Base-by-base conservation (phyloP, 2,329 filamentous ascomycete genomes). In the Cucurbitaria berberidis region DNA sequence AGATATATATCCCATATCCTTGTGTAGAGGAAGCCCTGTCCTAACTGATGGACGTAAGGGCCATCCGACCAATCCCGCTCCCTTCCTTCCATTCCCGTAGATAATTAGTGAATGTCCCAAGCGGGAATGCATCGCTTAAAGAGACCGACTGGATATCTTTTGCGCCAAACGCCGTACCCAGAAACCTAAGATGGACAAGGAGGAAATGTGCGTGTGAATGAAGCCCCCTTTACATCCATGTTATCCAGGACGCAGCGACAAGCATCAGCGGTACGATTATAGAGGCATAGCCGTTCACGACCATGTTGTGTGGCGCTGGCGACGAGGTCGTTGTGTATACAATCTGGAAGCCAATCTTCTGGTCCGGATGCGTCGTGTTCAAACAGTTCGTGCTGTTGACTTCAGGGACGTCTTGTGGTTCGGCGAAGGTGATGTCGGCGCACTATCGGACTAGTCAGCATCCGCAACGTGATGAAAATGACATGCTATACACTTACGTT, bases 371-470 rank as follows among this genome's bases (percentile, higher is more conserved):
- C 40, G 84, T 86, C 54, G 88, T 90, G 80, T 98, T 98, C 81
- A 89, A 92, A 82, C 93, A 98, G 77, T 96, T 97, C 13, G 85
- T 82, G 53, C 82, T 80, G 71, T 89, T 96, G 62, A 97, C 90
- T 62, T 88, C 80, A 50, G 80, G 80, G 44, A 96, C 86, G 70
- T 96, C 89, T 66, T 86, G 79, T 21, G 90, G 89, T 1, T 92
- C 89, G 42, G 88, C 90, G 66, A 98, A 96, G 41, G 89, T 93
- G 67, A 98, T 96, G 71, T 98, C 93, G 64, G 96, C 93, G 72
- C 95, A 98, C 91, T 96, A n/a, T 48, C 22, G 15, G 5, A 41
- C 38, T 13, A 8, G 15, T 64, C 39, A 65, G 47, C 39, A 11
- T 19, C 8, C 3, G 32, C 35, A 2, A n/a, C n/a, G n/a, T n/a